Evolutionary conservation across 1,284 basidiomycete genomes (phyloP).

Genomic region (Malassezia psittaci): DNA sequence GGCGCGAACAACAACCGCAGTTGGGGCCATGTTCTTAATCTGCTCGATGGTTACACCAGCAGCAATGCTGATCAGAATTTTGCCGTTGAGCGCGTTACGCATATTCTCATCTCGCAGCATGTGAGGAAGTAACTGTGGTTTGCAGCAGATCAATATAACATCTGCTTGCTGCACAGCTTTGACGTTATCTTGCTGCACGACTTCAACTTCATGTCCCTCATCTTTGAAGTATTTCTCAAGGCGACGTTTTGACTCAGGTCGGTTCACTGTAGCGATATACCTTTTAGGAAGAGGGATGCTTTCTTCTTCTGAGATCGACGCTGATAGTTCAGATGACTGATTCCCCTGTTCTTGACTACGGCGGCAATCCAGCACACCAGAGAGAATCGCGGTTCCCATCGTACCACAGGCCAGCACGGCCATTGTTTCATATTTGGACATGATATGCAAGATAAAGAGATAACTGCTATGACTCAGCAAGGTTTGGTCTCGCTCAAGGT

Average conservation of each 20-base stretch:
- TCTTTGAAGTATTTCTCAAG: conserved; percentile 59
- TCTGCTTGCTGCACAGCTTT: conserved; percentile 64
- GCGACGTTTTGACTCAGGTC: conserved; percentile 64
- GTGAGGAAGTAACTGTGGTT: conserved; percentile 73
- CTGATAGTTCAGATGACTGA: conserved; percentile 10
- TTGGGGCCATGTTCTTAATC: conserved; percentile 64
- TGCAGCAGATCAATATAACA: conserved; percentile 61
- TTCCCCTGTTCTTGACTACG: conserved; percentile 5
- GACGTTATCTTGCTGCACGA: conserved; percentile 60
- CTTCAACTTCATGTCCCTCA: conserved; percentile 54
- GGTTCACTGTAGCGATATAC: conserved; percentile 81
- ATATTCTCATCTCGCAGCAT: conserved; percentile 74
- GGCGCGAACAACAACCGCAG: conserved; percentile 78
- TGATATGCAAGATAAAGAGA: not conserved
- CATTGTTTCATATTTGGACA: conserved; percentile 32
- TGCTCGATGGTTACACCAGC: conserved; percentile 85
- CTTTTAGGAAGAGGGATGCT: conserved; percentile 57
- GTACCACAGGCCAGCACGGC: conserved; percentile 64
- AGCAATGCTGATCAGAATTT: conserved; percentile 89
- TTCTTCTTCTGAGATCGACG: conserved; percentile 18
- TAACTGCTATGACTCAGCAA: conserved; percentile 1
- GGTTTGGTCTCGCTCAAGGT: not conserved
- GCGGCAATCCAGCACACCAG: conserved; percentile 61
- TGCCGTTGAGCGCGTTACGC: conserved; percentile 70
- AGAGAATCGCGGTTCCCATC: conserved; percentile 92